Base-by-base conservation (phyloP, 768 basidiomycete genomes). In the Tricholomella constricta region DNA sequence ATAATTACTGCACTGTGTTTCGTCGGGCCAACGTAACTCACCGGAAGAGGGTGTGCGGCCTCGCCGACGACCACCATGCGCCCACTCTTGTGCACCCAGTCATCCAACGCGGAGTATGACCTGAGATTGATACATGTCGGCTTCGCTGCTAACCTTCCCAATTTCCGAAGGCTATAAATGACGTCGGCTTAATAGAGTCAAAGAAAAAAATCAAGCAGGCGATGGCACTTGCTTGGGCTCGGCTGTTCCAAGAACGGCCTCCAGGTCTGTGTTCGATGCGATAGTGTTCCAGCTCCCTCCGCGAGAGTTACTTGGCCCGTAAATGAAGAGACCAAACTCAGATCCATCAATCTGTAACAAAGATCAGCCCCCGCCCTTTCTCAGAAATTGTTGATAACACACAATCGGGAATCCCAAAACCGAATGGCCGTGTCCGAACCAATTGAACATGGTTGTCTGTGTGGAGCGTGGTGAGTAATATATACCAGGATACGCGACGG, bases 41-140 rank as follows among this genome's bases (percentile, higher is more conserved):
- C 83, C 41, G 80, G 76, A 41, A 80, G 69, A 5, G 79, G 79
- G 61, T 85, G 83, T 0, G 78, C 81, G 0, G 81, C 80, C 27
- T 80, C 77, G 40, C 82, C 83, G 19, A 84, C 69, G 12, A 84
- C 60, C n/a, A 81, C 67, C 46, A 78, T 59, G 23, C 70, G 69
- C 5, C 78, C 78, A 27, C 62, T 66, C 19, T 62, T 61, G 53
- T 82, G 78, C 2, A 78, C 74, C 82, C 81, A 83, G 23, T 78
- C 72, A 35, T 80, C 77, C 22, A 79, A 59, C 14, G 70, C 67
- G 1, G 65, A 55, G n/a, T 75, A 65, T 19, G 72, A 65, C 27
- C 69, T 67, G 2, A 79, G 65, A 1, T 69, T 67, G 4, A 74
- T 57, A 32, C 75, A 72, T n/a, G 65, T 55, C 6, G 72, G 67